A percentile compares a stretch with the other conserved stretches of the same genome.
Conservation (phyloP, 495 filamentous ascomycete genomes). For the Oidiodendron maius region DNA sequence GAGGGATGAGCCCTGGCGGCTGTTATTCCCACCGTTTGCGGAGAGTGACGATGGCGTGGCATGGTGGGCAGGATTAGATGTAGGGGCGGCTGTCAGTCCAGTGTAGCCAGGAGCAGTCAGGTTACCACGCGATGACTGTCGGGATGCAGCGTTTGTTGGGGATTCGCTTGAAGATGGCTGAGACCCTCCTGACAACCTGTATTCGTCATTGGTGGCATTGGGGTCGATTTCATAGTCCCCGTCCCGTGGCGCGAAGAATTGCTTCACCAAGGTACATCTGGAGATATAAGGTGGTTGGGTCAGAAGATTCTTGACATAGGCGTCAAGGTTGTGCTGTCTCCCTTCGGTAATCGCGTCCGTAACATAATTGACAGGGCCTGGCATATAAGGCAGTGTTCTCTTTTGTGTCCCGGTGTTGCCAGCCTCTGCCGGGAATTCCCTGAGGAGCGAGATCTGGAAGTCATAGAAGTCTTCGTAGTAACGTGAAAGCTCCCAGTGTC, state of each 20-base stretch:
- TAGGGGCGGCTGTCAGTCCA: constrained; percentile 48
- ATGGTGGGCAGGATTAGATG: constrained; percentile 54
- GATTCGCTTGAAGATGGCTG: constrained; percentile 62
- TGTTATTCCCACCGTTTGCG: constrained; percentile 5
- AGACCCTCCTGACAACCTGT: constrained; percentile 62
- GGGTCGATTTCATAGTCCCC: constrained; percentile 91
- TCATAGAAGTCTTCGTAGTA: constrained; percentile 99
- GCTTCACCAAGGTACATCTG: constrained; percentile 72
- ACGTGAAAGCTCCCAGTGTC: constrained; percentile 84
- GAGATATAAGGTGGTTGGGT: constrained; percentile 79
- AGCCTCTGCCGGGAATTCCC: constrained; percentile 89
- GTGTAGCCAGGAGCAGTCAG: constrained; percentile 54
- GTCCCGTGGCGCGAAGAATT: constrained; percentile 83
- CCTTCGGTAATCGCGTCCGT: constrained; percentile 96
- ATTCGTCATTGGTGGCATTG: constrained; percentile 56
- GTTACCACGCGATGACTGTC: constrained; percentile 69
- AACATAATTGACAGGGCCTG: constrained; percentile 94
- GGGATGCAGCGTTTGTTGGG: constrained; percentile 50
- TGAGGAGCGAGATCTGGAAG: constrained; percentile 91
- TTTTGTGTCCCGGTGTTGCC: constrained; percentile 71
- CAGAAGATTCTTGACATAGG: constrained; percentile 89
- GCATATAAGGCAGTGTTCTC: constrained; percentile 94
- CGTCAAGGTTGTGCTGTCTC: constrained; percentile 82
- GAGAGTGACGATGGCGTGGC: constrained; percentile 39
- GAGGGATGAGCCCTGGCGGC: constrained; percentile 64